Conservation (phyloP, 2,329 filamentous ascomycete species). For the Aspergillus bombycis region DNA sequence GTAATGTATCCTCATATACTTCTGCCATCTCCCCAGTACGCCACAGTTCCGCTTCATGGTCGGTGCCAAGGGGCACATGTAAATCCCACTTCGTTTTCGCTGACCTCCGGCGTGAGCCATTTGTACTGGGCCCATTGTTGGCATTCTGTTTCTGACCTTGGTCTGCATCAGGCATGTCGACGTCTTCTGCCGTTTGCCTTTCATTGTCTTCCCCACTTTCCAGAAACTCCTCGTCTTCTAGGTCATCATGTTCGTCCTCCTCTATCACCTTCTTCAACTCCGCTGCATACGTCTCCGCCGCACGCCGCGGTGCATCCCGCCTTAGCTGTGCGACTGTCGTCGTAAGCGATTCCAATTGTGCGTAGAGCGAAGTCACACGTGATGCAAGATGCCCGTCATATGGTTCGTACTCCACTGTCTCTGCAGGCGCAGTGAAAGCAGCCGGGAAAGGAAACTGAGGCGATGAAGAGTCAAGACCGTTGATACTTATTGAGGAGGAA, state of each 20-base stretch:
- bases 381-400: constrained; percentile 49
- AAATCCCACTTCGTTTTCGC: constrained; percentile 34
- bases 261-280: constrained; percentile 38
- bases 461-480: constrained; percentile 47
- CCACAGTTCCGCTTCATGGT: constrained; percentile 42
- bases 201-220: constrained; percentile 19
- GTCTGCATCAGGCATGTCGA: constrained; percentile 24
- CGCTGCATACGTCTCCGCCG: constrained; percentile 44
- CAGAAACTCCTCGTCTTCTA: constrained; percentile 50
- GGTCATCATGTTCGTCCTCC: constrained; percentile 57
- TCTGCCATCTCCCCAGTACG: constrained; percentile 45
- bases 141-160: background rate
- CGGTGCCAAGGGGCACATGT: constrained; percentile 35
- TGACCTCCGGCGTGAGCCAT: background rate
- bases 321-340: constrained; percentile 51
- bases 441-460: constrained; percentile 36
- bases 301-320: constrained; percentile 46
- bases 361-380: constrained; percentile 49
- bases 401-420: constrained; percentile 52
- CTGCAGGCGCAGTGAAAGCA: constrained; percentile 38
- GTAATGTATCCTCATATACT: constrained; percentile 46
- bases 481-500: constrained; percentile 50
- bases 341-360: constrained; percentile 51
- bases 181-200: constrained; percentile 9
- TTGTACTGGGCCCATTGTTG: constrained; percentile 1